Evolutionary conservation across 257 asterid species (phyloP).

Genomic region (Fraxinus quadrangulata): DNA sequence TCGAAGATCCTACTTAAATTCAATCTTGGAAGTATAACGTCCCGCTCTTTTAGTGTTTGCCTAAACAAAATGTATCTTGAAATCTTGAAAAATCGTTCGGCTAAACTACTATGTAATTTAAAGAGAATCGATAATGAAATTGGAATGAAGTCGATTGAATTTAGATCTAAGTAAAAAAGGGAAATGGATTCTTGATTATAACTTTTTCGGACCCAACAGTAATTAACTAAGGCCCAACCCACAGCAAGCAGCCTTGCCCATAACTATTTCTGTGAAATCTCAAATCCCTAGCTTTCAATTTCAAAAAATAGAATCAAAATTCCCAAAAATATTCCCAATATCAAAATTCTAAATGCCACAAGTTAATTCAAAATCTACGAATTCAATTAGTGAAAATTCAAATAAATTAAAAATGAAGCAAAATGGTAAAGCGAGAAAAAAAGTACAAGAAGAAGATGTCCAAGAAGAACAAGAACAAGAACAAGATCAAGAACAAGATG

Average conservation of each 20-base stretch:
- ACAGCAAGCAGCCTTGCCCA: not conserved
- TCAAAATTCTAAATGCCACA: slow-evolving; percentile 10
- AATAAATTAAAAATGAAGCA: slow-evolving; percentile 43
- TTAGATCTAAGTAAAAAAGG: no score
- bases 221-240: slow-evolving; percentile 10
- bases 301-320: not conserved
- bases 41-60: no score
- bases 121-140: no score
- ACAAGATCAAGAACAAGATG: slow-evolving; percentile 75
- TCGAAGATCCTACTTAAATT: no score
- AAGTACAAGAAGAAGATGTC: slow-evolving; percentile 41
- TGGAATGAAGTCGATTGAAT: no score
- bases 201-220: no score
- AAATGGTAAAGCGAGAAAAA: slow-evolving; percentile 49
- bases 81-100: no score
- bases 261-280: not conserved
- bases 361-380: slow-evolving; percentile 21
- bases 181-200: no score
- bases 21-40: no score
- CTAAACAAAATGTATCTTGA: no score
- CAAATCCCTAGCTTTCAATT: not conserved
- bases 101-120: no score
- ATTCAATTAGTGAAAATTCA: not conserved
- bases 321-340: not conserved
- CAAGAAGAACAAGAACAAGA: slow-evolving; percentile 47